A percentile compares a stretch with the other conserved stretches of the same genome.
These are phyloP conservation scores for Suillus cothurnatus DNA, from an alignment of 768 basidiomycete species.

Conservation along the genomic window DNA sequence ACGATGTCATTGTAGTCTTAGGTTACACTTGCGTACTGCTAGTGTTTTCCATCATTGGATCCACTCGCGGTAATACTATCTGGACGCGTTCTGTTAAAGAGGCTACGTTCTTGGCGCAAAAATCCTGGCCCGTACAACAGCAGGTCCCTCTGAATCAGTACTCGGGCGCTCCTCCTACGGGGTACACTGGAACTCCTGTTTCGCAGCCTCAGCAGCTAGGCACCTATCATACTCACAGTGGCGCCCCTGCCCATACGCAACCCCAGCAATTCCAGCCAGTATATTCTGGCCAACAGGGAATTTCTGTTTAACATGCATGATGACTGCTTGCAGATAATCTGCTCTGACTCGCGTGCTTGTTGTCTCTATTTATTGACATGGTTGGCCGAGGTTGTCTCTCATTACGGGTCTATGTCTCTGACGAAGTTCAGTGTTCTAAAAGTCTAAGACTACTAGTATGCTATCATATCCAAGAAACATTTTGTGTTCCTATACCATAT, in stretches of 20 bases:
- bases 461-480: neutral
- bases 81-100: constrained; percentile 39
- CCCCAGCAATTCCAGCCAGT: neutral
- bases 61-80: constrained; percentile 28
- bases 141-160: constrained; percentile 22
- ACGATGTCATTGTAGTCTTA: constrained; percentile 30
- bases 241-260: neutral
- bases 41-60: constrained; percentile 28
- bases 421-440: neutral
- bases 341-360: neutral
- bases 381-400: neutral
- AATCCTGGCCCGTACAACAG: constrained; percentile 10
- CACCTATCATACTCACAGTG: neutral
- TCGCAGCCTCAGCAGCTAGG: constrained; percentile 5
- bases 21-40: constrained; percentile 31
- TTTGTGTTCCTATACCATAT: neutral
- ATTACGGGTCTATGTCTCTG: neutral
- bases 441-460: neutral
- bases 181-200: constrained; percentile 8
- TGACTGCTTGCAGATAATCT: neutral
- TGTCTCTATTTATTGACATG: neutral
- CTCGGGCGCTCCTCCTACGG: constrained; percentile 10
- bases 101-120: constrained; percentile 21
- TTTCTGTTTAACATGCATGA: neutral
- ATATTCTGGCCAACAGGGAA: neutral